Percentiles rank a stretch among this genome's conserved stretches.
Evolutionary conservation across 1,284 basidiomycete species (phyloP).

Genomic region (Coniferiporia sulphurascens): DNA sequence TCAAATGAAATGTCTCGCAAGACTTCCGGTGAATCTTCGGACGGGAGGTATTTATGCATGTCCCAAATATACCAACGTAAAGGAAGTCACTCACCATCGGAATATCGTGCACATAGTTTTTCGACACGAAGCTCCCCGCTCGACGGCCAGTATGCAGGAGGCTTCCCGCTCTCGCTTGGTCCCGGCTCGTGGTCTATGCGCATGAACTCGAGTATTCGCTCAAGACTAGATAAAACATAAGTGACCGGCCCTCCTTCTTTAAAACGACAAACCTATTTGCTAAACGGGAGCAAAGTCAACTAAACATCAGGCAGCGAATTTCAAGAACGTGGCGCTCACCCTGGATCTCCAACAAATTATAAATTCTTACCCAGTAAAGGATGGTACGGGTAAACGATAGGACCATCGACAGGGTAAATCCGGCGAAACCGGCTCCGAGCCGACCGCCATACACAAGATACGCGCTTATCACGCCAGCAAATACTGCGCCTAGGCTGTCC

Average conservation of each 20-base stretch:
- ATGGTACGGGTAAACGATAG: conserved; percentile 10
- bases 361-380: conserved; percentile 20
- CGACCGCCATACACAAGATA: conserved; percentile 20
- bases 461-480: conserved; percentile 18
- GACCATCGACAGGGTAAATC: conserved; percentile 21
- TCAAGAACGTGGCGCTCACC: conserved; percentile 1
- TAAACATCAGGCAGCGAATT: too few relatives aligned
- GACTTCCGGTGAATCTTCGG: conserved; percentile 30
- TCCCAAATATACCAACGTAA: not conserved
- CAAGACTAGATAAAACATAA: conserved; percentile 26
- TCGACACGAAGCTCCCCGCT: conserved; percentile 37
- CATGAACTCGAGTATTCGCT: conserved; percentile 40
- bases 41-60: not conserved
- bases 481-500: conserved; percentile 19
- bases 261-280: conserved; percentile 14
- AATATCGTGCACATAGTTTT: conserved; percentile 24
- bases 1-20: conserved; percentile 35
- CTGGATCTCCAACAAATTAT: conserved; percentile 21
- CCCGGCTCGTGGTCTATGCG: conserved; percentile 38
- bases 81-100: conserved; percentile 11
- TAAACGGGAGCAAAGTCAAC: not conserved
- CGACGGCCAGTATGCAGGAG: conserved; percentile 40
- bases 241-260: not conserved
- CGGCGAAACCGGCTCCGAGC: conserved; percentile 15
- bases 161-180: conserved; percentile 18